Evolutionary conservation across 1,139 yeast species (phyloP).

Genomic region (Magnusiomyces paraingens): DNA sequence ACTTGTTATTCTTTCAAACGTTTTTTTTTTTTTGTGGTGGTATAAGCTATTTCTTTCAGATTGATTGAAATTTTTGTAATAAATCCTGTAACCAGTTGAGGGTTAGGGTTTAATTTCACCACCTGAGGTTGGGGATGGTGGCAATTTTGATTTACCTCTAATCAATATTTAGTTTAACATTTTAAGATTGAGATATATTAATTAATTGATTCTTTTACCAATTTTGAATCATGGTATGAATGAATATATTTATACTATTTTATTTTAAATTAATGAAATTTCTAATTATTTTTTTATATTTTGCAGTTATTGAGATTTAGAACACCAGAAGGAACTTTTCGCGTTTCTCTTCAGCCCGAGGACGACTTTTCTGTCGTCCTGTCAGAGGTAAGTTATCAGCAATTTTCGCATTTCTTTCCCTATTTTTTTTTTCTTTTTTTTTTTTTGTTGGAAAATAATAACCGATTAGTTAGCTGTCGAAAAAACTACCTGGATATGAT

Average conservation of each 20-base stretch:
- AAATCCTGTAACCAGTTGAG: not conserved
- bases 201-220: not conserved
- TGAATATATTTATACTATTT: not conserved
- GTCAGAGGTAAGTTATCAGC: constrained; percentile 37
- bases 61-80: not conserved
- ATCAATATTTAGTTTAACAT: not conserved
- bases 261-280: not conserved
- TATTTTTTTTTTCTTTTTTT: too few relatives aligned
- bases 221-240: constrained; percentile 2
- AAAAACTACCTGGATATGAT: constrained; percentile 14
- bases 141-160: not conserved
- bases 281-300: too few relatives aligned
- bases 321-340: constrained; percentile 73
- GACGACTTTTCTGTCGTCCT: constrained; percentile 47
- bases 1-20: constrained; percentile 2
- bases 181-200: not conserved
- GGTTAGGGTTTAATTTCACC: not conserved
- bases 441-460: not conserved
- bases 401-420: not conserved
- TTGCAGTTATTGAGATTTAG: constrained; percentile 64
- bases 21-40: not conserved
- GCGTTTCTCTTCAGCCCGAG: constrained; percentile 48
- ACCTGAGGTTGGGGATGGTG: not conserved
- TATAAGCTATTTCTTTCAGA: not conserved
- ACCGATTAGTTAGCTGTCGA: constrained; percentile 8